phyloP scores from a whole-genome alignment of 2,329 filamentous ascomycete genomes.

The Talaromyces sp. region DNA sequence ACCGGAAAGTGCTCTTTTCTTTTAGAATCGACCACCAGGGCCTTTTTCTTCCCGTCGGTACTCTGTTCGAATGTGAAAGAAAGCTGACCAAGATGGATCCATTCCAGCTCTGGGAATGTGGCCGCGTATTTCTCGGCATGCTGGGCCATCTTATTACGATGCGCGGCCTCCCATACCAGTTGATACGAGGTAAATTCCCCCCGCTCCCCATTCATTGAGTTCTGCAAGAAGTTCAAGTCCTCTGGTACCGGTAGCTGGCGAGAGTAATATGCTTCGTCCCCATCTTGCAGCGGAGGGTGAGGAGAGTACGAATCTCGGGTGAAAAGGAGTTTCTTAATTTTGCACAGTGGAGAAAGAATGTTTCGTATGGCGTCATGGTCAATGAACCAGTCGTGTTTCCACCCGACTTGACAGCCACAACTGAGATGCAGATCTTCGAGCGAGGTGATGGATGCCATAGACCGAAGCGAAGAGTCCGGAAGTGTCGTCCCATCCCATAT shows the following conservation, averaged over 20 bases:
- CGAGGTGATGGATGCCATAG: too few species aligned
- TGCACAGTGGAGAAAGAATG: background rate
- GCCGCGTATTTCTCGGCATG: background rate
- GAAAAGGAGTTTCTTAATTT: background rate
- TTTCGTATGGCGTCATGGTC: background rate
- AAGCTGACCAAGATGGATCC: background rate
- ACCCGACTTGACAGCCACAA: background rate
- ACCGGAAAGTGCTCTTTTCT: background rate
- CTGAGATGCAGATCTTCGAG: background rate
- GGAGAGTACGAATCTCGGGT: background rate
- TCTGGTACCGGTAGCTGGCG: background rate
- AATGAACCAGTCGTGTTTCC: background rate
- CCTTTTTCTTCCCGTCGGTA: background rate
- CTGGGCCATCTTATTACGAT: background rate
- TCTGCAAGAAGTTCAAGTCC: background rate
- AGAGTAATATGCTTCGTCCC: background rate
- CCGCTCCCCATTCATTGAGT: background rate
- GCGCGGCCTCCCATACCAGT: background rate
- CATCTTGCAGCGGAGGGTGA: background rate
- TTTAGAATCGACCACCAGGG: background rate
- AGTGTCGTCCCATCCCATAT: too few species aligned
- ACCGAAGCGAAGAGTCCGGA: too few species aligned
- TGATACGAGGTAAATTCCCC: background rate
- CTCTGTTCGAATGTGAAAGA: background rate
- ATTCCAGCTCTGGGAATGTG: background rate